Conservation (phyloP, 768 basidiomycete species). For the Lyophyllum decastes region DNA sequence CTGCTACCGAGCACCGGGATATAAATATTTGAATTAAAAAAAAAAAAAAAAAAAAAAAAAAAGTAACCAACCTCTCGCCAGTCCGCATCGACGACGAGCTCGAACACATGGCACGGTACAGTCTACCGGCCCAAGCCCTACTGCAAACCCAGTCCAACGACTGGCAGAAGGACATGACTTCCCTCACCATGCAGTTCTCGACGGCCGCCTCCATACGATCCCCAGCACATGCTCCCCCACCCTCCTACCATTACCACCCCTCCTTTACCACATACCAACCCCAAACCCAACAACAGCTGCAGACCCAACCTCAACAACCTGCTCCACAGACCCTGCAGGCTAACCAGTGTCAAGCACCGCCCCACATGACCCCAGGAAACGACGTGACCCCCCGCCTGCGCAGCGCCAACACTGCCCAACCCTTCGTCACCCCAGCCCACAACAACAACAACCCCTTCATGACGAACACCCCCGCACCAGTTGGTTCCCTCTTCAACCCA, state of each 20-base stretch:
- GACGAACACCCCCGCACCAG: background rate
- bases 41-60: no score
- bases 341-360: no score
- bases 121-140: background rate
- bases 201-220: background rate
- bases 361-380: no score
- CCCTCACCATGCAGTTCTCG: background rate
- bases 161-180: background rate
- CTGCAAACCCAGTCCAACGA: background rate
- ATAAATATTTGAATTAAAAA: no score
- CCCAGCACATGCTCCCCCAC: no score
- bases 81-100: background rate
- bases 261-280: background rate
- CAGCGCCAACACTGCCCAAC: background rate
- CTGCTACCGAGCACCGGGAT: no score
- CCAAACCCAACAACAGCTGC: background rate
- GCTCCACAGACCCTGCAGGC: background rate
- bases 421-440: background rate
- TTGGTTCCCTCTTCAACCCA: no score
- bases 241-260: background rate
- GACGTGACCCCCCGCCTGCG: no score
- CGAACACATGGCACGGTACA: background rate
- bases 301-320: no score
- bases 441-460: background rate
- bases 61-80: background rate